Base-by-base conservation (phyloP, 129 eudicot species). In the Heracleum sosnowskyi region DNA sequence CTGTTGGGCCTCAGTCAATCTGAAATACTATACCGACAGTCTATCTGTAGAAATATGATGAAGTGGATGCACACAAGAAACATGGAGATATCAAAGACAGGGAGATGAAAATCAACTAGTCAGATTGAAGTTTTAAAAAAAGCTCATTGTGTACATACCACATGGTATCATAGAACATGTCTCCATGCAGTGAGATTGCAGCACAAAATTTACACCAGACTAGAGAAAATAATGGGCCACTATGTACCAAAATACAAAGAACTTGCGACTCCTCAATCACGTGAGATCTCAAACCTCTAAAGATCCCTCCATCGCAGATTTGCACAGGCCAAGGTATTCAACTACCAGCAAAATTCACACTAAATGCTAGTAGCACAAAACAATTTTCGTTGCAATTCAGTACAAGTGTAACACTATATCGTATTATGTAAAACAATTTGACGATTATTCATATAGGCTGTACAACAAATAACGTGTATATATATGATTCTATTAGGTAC, bases 311-410 rank as follows among this genome's bases (percentile, higher is more conserved):
- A n/a, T n/a, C n/a, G 66, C 66, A 57, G 16, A 57, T 26, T 55
- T 24, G 37, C 37, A 31, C 76, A 22, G 16, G 76, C 76, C 76
- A 72, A 40, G 76, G 53, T 39, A 37, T 36, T 70, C 47, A 35
- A 37, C 24, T 35, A 16, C 45, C 31, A 37, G 75, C 7, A 29
- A 33, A 64, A 64, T 29, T 28, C 36, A 63, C 36, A 28, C 36
- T 63, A 63, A 11, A 64, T 64, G 71, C 22, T 13, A 64, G 71
- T 11, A 64, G 35, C 37, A 64, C 39, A 31, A 29, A 12, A 1
- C 31, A 13, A 29, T 28, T 31, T 64, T 29, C 34, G 31, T 12
- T 29, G 71, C 15, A 64, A 64, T 28, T 16, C 16, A 64, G 71
- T 64, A 31, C 35, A 64, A 51, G 2, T 7, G 4, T 60, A 17